Evolutionary conservation across 441 rosid genomes (phyloP), one percentile per base, ranked within the genome.

Genomic region (Pelargonium fulgidum): DNA sequence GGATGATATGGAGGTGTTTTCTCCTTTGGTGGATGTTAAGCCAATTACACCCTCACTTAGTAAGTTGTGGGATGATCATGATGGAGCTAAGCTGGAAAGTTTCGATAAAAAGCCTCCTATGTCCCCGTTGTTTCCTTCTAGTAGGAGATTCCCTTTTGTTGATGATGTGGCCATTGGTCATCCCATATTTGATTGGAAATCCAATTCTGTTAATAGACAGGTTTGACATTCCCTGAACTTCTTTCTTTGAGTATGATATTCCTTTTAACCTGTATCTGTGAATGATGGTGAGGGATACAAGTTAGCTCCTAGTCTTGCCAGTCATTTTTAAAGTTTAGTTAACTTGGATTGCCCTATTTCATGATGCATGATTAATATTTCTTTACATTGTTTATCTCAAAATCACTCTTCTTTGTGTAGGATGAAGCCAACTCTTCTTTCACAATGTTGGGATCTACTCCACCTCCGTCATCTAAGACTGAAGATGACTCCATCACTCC

Each of bases 1-100:
- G 81, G 98, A 94, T 80, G 97, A 89, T 67, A 94, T 94, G 99
- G 92, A 85, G 68, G 89, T 92, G 6, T 94, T 94, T 81, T 92
- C 99, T 67, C 99, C 99, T 54, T 84, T 89, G 70, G 83, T 84
- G 69, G 95, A 87, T 59, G 94, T 89, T 77, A 87, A 80, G 52
- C 92, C 96, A 9, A 85, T 89, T 67, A 89, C 89, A 14, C 92
- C 95, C 42, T 89, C 98, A 36, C 86, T 87, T 71, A 86, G 83
- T 70, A 91, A 87, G 80, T 71, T 85, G 70, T 92, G 97, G 97
- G 81, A 83, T 75, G 85, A 81, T 74, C 76, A 78, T 10, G 92
- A 82, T 52, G 87, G 85, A 42, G 72, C 71, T 7, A 90, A 83
- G 76, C 86, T 81, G 72, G 89, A 88, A 68, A 78, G 70, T 75